Base-by-base conservation (phyloP, 495 filamentous ascomycete species). In the Aspergillus heteromorphus region DNA sequence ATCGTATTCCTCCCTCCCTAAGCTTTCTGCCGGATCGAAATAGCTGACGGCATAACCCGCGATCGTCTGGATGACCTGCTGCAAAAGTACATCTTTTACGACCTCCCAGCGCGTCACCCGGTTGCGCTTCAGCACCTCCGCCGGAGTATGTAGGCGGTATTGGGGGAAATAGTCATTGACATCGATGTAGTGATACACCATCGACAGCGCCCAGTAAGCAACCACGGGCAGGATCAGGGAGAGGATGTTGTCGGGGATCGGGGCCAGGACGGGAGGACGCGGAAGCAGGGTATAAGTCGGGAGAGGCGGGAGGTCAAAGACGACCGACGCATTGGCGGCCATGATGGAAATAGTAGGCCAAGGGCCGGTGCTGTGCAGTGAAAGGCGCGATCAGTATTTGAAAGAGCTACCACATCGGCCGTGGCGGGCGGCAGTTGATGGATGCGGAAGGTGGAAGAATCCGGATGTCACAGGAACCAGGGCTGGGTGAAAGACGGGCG, bases 141-240 rank as follows among this genome's bases (percentile, higher is more conserved):
- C 89, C 23, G 92, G 91, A 0, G 92, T 96, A 76, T 96, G 92
- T 40, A 97, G 75, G 48, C 92, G 85, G 73, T 96, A 95, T 59
- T 91, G 80, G 29, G 89, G 82, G 65, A 93, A 92, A 38, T 89
- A 79, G 66, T 93, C 86, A 66, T 85, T 83, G 45, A 83, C 72
- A 72, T 96, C 92, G 63, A 97, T 79, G 56, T 83, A 65, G 73
- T 96, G 90, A 73, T 93, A 98, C 63, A 93, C 69, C 67, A 88
- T 72, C n/a, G 91, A 96, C 38, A 95, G 61, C 25, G 71, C 73
- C 92, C 93, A 97, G 76, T 97, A 97, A 38, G 87, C 89, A 60
- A 88, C 65, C 48, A 95, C 80, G n/a, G 91, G 90, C 6, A 87
- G 73, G 34, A 88, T 65, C 45, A 93, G 74, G 17, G 85, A 76